Evolutionary conservation across 805 yeast genomes (phyloP).

Genomic region (Candida qinlingensis): DNA sequence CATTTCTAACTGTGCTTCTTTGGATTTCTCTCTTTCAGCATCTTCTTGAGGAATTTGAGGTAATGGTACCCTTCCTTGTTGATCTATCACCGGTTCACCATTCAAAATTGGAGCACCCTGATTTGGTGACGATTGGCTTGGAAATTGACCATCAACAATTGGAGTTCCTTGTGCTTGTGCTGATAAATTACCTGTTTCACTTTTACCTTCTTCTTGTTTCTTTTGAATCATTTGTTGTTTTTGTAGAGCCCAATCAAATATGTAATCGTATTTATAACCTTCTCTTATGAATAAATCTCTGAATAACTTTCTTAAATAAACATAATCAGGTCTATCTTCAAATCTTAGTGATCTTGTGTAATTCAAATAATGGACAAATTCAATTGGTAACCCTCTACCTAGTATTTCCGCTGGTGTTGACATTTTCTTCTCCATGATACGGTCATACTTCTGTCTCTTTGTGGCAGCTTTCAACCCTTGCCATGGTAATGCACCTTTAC

Average conservation of each 20-base stretch:
- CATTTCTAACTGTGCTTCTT: too few relatives aligned
- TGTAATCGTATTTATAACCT: conserved; percentile 86
- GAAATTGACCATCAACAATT: not conserved
- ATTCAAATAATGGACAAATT: conserved; percentile 78
- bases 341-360: conserved; percentile 88
- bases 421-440: conserved; percentile 93
- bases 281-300: conserved; percentile 86
- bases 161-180: not conserved
- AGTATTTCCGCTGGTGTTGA: conserved; percentile 80
- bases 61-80: not conserved
- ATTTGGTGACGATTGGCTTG: not conserved
- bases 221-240: conserved; percentile 52
- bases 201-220: conserved; percentile 6
- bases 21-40: not conserved
- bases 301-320: conserved; percentile 79
- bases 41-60: not conserved
- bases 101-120: not conserved
- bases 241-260: conserved; percentile 94
- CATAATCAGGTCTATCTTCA: conserved; percentile 95
- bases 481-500: conserved; percentile 97
- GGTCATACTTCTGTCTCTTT: conserved; percentile 93
- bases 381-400: conserved; percentile 88
- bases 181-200: not conserved
- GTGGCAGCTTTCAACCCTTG: conserved; percentile 97
- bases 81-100: not conserved